Conservation (phyloP, 1,284 basidiomycete genomes). For the Moesziomyces sp. region DNA sequence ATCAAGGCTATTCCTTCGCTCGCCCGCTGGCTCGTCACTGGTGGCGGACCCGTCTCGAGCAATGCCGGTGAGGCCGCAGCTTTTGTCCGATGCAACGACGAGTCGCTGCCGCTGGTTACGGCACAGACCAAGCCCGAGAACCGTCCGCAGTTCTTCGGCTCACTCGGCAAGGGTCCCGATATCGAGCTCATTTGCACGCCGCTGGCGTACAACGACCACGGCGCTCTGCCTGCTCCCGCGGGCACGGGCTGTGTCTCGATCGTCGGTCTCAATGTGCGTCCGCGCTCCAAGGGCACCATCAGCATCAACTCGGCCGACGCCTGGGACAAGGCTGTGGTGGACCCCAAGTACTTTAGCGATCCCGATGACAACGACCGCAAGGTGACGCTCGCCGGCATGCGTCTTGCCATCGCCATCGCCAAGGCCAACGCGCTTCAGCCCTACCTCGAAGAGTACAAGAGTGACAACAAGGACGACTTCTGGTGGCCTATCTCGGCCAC, state of each 20-base stretch:
- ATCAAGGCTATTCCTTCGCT: conserved; percentile 30
- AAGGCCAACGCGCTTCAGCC: conserved; percentile 34
- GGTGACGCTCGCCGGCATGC: conserved; percentile 47
- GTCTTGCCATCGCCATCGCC: conserved; percentile 38
- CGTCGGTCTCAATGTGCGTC: conserved; percentile 51
- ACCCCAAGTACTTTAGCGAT: conserved; percentile 51
- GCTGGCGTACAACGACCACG: conserved; percentile 48
- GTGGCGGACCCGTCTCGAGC: conserved; percentile 41
- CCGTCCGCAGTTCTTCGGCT: conserved; percentile 52
- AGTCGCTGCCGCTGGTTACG: conserved; percentile 52
- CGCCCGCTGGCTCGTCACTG: conserved; percentile 48
- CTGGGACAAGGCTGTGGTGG: conserved; percentile 48
- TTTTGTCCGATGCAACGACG: conserved; percentile 66
- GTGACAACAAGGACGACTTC: conserved; percentile 39
- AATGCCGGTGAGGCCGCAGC: conserved; percentile 64
- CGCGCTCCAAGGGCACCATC: conserved; percentile 45
- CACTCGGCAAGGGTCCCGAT: conserved; percentile 61
- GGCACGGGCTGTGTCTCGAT: conserved; percentile 42
- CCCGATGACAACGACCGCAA: conserved; percentile 53
- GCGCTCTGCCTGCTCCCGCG: conserved; percentile 22
- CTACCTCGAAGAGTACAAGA: conserved; percentile 43
- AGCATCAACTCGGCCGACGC: conserved; percentile 38
- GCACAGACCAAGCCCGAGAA: conserved; percentile 46
- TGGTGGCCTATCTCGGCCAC: conserved; percentile 44
- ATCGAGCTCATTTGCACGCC: conserved; percentile 61